A percentile compares a stretch with the other conserved stretches of the same genome.
Conservation (phyloP, 23 red algal species). For the Gracilaria caudata region DNA sequence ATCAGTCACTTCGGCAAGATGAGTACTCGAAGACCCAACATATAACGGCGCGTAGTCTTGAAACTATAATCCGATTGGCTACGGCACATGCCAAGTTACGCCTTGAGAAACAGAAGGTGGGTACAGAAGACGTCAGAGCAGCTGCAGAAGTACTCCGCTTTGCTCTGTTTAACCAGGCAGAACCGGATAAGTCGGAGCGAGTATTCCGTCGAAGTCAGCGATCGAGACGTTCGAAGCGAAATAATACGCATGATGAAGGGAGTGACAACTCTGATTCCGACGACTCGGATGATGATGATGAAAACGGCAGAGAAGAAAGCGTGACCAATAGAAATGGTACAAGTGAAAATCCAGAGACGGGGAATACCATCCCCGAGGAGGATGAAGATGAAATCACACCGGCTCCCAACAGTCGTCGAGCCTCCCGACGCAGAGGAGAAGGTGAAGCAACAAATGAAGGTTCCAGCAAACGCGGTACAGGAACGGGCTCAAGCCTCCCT, state of each 20-base stretch:
- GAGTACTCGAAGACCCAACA: conserved; percentile 84
- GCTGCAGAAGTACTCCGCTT: conserved; percentile 85
- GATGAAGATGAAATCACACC: conserved; percentile 54
- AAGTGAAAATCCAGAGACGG: neutral
- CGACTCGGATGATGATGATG: conserved; percentile 42
- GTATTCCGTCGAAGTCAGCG: conserved; percentile 53
- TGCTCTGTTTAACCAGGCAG: conserved; percentile 90
- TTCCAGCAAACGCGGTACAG: neutral
- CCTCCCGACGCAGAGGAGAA: neutral
- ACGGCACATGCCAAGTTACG: conserved; percentile 97
- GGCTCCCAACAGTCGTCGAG: neutral
- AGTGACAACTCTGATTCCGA: conserved; percentile 56
- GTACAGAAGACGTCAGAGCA: conserved; percentile 69
- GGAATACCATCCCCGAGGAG: conserved; percentile 1
- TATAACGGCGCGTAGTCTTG: conserved; percentile 91
- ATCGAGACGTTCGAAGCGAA: conserved; percentile 39
- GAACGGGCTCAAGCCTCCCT: conserved; percentile 20
- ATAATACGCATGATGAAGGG: conserved; percentile 12
- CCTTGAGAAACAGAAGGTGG: conserved; percentile 73
- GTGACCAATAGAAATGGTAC: neutral
- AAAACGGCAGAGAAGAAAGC: neutral
- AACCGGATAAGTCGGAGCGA: conserved; percentile 67
- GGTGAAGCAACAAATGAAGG: neutral
- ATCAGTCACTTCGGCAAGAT: conserved; percentile 71
- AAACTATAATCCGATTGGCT: conserved; percentile 95